Conservation (phyloP, 192 early-diverging fungal genomes). For the Obelidium mucronatum region DNA sequence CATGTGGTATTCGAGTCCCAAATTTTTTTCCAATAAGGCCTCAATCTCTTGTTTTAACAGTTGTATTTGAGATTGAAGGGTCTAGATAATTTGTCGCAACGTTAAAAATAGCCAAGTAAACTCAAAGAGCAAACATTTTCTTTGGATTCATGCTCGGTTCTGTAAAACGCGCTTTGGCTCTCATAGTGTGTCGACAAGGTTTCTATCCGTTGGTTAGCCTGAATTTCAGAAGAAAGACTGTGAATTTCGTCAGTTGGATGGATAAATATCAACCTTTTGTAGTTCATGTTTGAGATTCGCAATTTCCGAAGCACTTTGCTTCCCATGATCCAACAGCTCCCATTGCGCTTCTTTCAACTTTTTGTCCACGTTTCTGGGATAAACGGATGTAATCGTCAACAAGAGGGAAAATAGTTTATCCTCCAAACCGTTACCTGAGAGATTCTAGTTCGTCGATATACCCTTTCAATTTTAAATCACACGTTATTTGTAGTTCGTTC, state of each 20-base stretch:
- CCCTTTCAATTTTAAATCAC: conserved; percentile 25
- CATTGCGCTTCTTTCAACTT: not conserved
- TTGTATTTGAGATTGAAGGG: conserved; percentile 1
- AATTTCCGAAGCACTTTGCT: not conserved
- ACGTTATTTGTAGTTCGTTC: conserved; percentile 14
- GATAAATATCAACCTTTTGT: not conserved
- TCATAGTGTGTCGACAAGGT: not conserved
- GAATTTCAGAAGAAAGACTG: not conserved
- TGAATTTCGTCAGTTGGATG: not conserved
- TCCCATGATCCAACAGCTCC: conserved; percentile 24
- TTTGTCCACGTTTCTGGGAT: conserved; percentile 26
- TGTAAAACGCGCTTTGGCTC: not conserved
- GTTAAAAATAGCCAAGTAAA: not conserved
- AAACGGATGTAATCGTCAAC: not conserved
- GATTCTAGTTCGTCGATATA: conserved; percentile 4
- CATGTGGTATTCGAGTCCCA: conserved; percentile 18
- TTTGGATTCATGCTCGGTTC: conserved; percentile 7
- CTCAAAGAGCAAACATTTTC: not conserved
- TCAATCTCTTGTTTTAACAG: conserved; percentile 12
- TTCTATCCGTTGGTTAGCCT: conserved; percentile 18
- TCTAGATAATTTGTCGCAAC: not conserved
- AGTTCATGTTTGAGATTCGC: conserved; percentile 26
- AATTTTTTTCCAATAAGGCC: conserved; percentile 8
- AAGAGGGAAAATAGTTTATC: too few relatives aligned
- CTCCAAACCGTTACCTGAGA: not conserved